Evolutionary conservation across 352 stramenopile species (phyloP).

Genomic region (Thraustotheca clavata): DNA sequence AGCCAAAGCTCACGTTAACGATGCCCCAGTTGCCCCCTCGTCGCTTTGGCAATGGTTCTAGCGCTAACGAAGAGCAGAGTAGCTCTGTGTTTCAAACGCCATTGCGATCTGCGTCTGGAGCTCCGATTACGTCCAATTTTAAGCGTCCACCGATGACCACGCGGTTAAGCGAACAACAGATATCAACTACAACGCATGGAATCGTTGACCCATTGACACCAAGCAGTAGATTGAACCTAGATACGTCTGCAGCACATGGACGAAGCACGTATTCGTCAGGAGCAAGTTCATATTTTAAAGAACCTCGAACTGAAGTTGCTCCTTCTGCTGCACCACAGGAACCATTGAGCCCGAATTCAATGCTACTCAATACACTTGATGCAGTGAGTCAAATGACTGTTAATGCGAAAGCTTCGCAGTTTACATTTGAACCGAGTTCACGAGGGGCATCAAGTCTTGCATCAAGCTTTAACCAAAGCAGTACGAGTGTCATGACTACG

Average conservation of each 20-base stretch:
- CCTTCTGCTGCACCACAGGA: neutral
- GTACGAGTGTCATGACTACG: neutral
- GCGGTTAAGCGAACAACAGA: neutral
- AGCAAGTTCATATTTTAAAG: neutral
- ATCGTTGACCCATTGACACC: slow-evolving; percentile 16
- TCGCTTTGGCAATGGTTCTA: neutral
- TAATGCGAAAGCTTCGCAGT: neutral
- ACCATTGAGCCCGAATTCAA: slow-evolving; percentile 19
- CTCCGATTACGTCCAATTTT: neutral
- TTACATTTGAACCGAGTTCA: slow-evolving; percentile 1
- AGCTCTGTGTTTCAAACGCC: slow-evolving; percentile 2
- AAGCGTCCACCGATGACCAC: slow-evolving; percentile 8
- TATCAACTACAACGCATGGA: neutral
- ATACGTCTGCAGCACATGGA: neutral
- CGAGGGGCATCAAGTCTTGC: neutral
- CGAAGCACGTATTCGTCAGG: neutral
- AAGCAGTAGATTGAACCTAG: slow-evolving; percentile 12
- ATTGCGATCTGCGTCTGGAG: neutral
- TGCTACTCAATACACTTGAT: slow-evolving; percentile 13
- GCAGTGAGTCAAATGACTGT: slow-evolving; percentile 18
- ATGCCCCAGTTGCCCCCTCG: slow-evolving; percentile 12
- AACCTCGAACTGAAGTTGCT: neutral
- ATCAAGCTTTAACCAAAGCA: slow-evolving; percentile 1
- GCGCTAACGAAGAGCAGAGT: neutral
- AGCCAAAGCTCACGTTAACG: slow-evolving; percentile 16